Base-by-base conservation (phyloP, 2,329 filamentous ascomycete genomes). In the Calonectria fujianensis region DNA sequence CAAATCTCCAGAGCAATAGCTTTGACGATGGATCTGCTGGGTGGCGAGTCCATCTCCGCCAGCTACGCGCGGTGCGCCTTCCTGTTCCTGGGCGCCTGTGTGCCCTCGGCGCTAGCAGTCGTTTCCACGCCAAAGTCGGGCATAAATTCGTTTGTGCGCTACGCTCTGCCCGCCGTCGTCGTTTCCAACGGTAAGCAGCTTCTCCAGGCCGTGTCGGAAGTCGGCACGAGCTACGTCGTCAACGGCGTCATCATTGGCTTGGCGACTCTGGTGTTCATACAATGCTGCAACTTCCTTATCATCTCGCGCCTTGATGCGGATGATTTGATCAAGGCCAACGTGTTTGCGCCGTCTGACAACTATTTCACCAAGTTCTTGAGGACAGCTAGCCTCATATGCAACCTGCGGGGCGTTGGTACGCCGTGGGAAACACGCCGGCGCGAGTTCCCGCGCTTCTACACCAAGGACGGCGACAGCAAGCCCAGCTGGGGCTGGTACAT, bases 221-320 rank as follows among this genome's bases (percentile, higher is more conserved):
- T 29, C 10, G 39, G 57, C 11, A 29, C 57, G 7, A 63, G 57
- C 10, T 39, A 41, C 10, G 37, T 63, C 6, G 35, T 63, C n/a
- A 63, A 37, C 14, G 27, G 35, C 14, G 57, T 29, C 14, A 13
- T 63, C 14, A 41, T 63, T 9, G 57, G 57, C 2, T 4, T 41
- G 57, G 24, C 13, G 6, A 39, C 35, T 24, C 57, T 63, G 4
- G 20, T 39, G 13, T 14, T 29, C 8, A 24, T 63, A 24, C 57
- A 63, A 13, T 63, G 57, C 24, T 41, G 57, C 37, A 63, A 29
- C 57, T 63, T 63, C 20, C 57, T 63, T 16, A 24, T 27, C 57
- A 20, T 63, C 57, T 10, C 57, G 3, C 57, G 35, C 27, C 27
- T 63, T 31, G 57, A 63, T 20, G 57, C 57, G 1, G 14, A 63